Conservation (phyloP, 108 stramenopile species). For the Tribonema minus region DNA sequence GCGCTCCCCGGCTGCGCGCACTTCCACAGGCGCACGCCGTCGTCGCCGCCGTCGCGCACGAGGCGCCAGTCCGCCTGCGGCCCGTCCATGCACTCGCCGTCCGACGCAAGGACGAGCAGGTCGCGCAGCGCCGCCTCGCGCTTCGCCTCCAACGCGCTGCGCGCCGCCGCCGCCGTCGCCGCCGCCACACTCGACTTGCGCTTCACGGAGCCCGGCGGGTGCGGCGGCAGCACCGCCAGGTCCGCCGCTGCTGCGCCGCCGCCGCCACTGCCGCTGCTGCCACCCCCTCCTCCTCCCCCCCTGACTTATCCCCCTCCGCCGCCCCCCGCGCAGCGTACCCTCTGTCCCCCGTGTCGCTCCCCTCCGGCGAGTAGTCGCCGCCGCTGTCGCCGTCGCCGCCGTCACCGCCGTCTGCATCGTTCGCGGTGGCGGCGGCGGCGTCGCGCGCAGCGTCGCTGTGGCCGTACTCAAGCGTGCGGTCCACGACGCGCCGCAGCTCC, state of each 20-base stretch:
- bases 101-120: conserved; percentile 21
- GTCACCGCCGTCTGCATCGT: background rate
- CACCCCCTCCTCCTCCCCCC: background rate
- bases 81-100: conserved; percentile 39
- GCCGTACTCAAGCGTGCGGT: conserved; percentile 9
- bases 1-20: conserved; percentile 14
- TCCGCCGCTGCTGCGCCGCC: background rate
- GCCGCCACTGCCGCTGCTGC: background rate
- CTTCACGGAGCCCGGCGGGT: background rate
- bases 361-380: background rate
- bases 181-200: background rate
- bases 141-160: background rate
- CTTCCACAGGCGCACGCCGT: conserved; percentile 23
- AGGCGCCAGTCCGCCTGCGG: conserved; percentile 35
- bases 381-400: conserved; percentile 7
- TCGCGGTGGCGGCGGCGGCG: background rate
- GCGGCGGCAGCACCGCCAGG: background rate
- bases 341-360: background rate
- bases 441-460: conserved; percentile 21
- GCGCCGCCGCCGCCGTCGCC: background rate
- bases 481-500: conserved; percentile 37
- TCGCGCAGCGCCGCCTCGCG: conserved; percentile 30
- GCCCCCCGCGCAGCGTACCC: background rate
- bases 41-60: conserved; percentile 8
- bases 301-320: no score